A percentile compares a stretch with the other conserved stretches of the same genome.
phyloP scores from a whole-genome alignment of 768 basidiomycete species.

The Xerocomellus dryophilus region DNA sequence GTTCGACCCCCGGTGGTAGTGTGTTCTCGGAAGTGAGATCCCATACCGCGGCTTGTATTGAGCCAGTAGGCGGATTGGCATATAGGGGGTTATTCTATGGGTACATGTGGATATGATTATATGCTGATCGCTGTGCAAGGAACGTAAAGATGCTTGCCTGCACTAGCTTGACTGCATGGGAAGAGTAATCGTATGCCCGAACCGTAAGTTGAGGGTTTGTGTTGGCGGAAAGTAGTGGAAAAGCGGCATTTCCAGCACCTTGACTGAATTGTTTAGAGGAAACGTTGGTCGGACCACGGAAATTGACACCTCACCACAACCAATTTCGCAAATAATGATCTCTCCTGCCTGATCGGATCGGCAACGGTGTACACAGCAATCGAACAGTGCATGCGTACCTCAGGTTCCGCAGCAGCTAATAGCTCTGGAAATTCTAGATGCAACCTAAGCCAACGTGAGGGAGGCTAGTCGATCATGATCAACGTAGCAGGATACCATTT shows the following conservation, averaged over 20 bases:
- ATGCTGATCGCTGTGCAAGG: not conserved
- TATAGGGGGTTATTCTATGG: conserved; percentile 72
- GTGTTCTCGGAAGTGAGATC: conserved; percentile 68
- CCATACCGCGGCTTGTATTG: conserved; percentile 83
- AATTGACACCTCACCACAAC: conserved; percentile 64
- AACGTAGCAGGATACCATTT: conserved; percentile 57
- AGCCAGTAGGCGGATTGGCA: conserved; percentile 58
- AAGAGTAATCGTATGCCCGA: conserved; percentile 88
- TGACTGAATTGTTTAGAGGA: conserved; percentile 7
- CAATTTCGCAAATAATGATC: conserved; percentile 78
- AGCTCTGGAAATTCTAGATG: conserved; percentile 95
- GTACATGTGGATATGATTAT: not conserved
- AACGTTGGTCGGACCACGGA: not conserved
- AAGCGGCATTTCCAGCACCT: conserved; percentile 96
- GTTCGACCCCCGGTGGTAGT: conserved; percentile 61
- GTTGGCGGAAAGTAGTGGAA: conserved; percentile 82
- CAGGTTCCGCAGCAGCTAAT: conserved; percentile 59
- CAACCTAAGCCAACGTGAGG: conserved; percentile 49
- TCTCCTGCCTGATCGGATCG: conserved; percentile 64
- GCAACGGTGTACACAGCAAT: not conserved
- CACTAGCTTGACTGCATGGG: conserved; percentile 84
- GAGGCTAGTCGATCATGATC: not conserved
- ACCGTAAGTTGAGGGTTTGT: conserved; percentile 72
- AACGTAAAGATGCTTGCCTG: conserved; percentile 49
- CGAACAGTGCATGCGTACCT: conserved; percentile 41